Percentiles rank a stretch among this genome's conserved stretches.
phyloP scores from a whole-genome alignment of 2,329 filamentous ascomycete species.

The Penicillium sp. region DNA sequence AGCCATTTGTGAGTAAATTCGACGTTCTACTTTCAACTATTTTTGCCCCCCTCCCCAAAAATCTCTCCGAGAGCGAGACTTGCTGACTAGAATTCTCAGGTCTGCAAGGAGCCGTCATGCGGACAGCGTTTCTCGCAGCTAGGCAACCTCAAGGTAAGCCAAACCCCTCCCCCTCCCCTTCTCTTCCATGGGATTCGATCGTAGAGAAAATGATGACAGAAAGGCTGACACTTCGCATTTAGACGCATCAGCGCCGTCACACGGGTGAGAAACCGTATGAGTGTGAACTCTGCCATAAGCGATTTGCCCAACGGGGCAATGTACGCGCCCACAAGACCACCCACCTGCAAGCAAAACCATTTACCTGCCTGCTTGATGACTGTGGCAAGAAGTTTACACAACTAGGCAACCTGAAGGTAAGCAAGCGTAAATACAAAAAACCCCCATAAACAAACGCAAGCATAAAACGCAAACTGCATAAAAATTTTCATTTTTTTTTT shows the following conservation, averaged over 20 bases:
- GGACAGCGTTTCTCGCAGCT: conserved; percentile 83
- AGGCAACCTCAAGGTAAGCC: conserved; percentile 80
- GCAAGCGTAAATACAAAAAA: neutral
- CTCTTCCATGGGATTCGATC: neutral
- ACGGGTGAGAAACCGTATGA: conserved; percentile 83
- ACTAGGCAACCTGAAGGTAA: conserved; percentile 86
- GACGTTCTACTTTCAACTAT: too few species aligned
- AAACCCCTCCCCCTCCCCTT: neutral
- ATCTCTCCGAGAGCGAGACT: neutral
- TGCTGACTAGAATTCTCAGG: conserved; percentile 41
- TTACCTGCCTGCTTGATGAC: conserved; percentile 77
- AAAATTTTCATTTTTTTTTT: too few species aligned
- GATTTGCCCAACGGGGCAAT: conserved; percentile 84
- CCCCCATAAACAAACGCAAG: too few species aligned
- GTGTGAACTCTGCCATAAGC: conserved; percentile 79
- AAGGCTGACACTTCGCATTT: neutral
- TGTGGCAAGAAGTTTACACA: conserved; percentile 90
- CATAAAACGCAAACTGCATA: too few species aligned
- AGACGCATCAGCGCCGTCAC: conserved; percentile 87
- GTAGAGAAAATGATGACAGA: conserved; percentile 9
- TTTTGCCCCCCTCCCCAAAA: too few species aligned
- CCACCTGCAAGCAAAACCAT: conserved; percentile 77
- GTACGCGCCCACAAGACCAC: conserved; percentile 82
- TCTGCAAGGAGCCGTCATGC: conserved; percentile 74
- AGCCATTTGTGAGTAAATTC: conserved; percentile 74